A percentile compares a stretch with the other conserved stretches of the same genome.
Conservation (phyloP, 2,329 filamentous ascomycete species). For the Cytospora leucostoma region DNA sequence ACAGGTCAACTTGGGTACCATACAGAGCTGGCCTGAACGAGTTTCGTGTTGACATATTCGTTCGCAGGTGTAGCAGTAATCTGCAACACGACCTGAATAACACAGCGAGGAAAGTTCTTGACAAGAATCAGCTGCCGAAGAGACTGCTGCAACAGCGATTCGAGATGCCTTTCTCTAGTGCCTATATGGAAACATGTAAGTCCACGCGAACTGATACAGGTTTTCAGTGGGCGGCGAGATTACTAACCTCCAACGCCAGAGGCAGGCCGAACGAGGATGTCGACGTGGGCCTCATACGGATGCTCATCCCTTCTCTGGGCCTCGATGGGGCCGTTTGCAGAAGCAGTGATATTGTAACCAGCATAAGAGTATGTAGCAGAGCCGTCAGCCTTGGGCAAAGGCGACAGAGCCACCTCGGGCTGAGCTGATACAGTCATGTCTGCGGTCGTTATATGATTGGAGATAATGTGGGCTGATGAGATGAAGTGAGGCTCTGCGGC, state of each 20-base stretch:
- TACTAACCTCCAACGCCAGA: slow-evolving; percentile 75
- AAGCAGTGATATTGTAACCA: slow-evolving; percentile 79
- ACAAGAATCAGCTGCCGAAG: slow-evolving; percentile 74
- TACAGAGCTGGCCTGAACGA: slow-evolving; percentile 63
- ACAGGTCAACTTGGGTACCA: slow-evolving; percentile 32
- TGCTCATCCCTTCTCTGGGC: slow-evolving; percentile 85
- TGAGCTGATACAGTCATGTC: slow-evolving; percentile 49
- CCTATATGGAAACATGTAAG: slow-evolving; percentile 44
- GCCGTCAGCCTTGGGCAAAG: slow-evolving; percentile 72
- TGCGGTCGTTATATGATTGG: slow-evolving; percentile 16
- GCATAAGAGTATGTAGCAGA: slow-evolving; percentile 75
- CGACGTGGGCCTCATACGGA: slow-evolving; percentile 85
- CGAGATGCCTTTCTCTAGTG: slow-evolving; percentile 78
- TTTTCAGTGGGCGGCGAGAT: slow-evolving; percentile 16
- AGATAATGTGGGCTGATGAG: slow-evolving; percentile 11
- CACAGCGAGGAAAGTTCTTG: slow-evolving; percentile 72
- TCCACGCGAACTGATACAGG: slow-evolving; percentile 22
- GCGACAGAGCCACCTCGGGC: slow-evolving; percentile 56
- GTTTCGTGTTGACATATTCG: slow-evolving; percentile 61
- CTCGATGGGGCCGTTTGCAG: slow-evolving; percentile 92
- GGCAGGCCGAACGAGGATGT: slow-evolving; percentile 85
- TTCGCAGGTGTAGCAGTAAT: slow-evolving; percentile 69
- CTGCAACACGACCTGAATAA: slow-evolving; percentile 83
- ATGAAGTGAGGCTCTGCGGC: slow-evolving; percentile 17
- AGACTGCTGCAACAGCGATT: slow-evolving; percentile 71